Conservation (phyloP, 148 eudicot species). For the Vaccinium corymbosum region DNA sequence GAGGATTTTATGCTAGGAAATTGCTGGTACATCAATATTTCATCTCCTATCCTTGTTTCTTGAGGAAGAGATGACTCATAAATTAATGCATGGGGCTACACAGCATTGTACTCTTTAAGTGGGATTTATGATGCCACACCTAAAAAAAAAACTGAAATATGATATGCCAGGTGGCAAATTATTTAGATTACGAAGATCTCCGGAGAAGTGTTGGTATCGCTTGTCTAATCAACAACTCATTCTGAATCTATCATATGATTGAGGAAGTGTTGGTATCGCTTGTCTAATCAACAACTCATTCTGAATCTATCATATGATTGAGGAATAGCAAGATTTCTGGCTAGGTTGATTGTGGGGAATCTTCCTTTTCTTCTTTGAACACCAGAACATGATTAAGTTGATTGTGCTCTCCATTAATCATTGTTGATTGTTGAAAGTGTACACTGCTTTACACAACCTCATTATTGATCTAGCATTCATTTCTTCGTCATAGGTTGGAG, state of each 20-base stretch:
- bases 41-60: neutral
- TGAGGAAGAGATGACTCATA: neutral
- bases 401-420: neutral
- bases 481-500: conserved; percentile 63
- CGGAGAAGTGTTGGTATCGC: neutral
- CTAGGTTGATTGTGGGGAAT: neutral
- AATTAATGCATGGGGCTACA: neutral
- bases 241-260: neutral
- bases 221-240: neutral
- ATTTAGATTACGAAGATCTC: neutral
- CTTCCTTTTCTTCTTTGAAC: neutral
- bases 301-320: neutral
- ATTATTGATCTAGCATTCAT: conserved; percentile 6
- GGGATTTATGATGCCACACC: neutral
- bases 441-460: neutral
- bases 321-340: neutral
- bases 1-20: neutral
- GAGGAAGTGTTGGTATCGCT: neutral
- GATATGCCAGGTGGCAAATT: neutral
- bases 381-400: conserved; percentile 1
- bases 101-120: neutral
- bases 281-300: neutral
- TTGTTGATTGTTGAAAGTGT: neutral
- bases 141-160: neutral
- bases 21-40: neutral